Conservation (phyloP, 805 yeast genomes). For the Candida vartiovaarae region DNA sequence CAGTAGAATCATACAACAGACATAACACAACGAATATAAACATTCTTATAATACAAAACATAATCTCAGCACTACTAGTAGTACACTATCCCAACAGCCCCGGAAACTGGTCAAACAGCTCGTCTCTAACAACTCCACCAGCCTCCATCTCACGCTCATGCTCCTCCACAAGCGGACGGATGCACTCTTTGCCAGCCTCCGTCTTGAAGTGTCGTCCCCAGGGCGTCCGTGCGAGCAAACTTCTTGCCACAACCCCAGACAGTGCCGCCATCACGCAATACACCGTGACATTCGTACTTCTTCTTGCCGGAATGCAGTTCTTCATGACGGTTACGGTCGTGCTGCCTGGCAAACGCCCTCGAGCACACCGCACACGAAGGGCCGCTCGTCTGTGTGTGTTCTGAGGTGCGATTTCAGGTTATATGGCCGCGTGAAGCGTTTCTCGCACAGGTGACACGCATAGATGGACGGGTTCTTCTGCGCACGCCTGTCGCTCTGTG, state of each 20-base stretch:
- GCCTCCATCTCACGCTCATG: conserved; percentile 26
- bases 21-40: too few species aligned
- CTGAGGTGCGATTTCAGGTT: conserved; percentile 86
- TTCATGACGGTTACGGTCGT: conserved; percentile 72
- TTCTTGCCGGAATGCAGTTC: conserved; percentile 72
- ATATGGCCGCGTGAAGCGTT: conserved; percentile 86
- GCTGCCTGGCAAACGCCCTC: conserved; percentile 76
- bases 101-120: conserved; percentile 20
- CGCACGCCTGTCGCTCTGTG: conserved; percentile 42
- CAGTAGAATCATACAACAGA: too few species aligned
- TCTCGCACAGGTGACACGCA: conserved; percentile 79
- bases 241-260: conserved; percentile 77
- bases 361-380: conserved; percentile 63
- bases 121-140: conserved; percentile 9
- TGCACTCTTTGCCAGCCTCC: conserved; percentile 69
- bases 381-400: conserved; percentile 84
- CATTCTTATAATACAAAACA: too few species aligned
- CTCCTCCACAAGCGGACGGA: conserved; percentile 60
- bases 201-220: conserved; percentile 77
- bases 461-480: conserved; percentile 70
- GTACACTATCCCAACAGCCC: conserved; percentile 2
- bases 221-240: conserved; percentile 75
- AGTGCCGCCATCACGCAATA: conserved; percentile 43
- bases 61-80: too few species aligned
- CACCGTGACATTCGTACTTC: conserved; percentile 65